A percentile compares a stretch with the other conserved stretches of the same genome.
Evolutionary conservation across 768 basidiomycete species (phyloP).

Genomic region (Russula sp.): DNA sequence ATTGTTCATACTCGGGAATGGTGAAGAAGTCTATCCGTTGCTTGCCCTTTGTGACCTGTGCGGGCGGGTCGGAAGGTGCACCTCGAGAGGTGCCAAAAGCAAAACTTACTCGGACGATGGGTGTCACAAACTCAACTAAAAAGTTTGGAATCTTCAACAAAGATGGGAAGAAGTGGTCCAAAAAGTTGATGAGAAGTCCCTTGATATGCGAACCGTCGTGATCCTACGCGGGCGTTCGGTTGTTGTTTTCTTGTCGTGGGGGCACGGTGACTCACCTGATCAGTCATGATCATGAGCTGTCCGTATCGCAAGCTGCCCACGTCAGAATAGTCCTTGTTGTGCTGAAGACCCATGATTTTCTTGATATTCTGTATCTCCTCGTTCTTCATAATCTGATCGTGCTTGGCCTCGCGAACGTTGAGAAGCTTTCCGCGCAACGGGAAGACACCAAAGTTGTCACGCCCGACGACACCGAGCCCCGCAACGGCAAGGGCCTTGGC

Average conservation of each 20-base stretch:
- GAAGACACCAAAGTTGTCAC: constrained; percentile 97
- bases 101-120: constrained; percentile 80
- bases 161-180: constrained; percentile 96
- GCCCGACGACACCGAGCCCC: constrained; percentile 89
- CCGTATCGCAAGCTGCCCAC: constrained; percentile 78
- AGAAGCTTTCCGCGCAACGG: constrained; percentile 94
- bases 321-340: constrained; percentile 81
- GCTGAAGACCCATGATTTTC: constrained; percentile 95
- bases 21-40: constrained; percentile 89
- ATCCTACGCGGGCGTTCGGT: constrained; percentile 50
- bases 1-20: constrained; percentile 92
- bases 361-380: constrained; percentile 96
- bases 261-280: constrained; percentile 61
- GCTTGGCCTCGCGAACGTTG: constrained; percentile 94
- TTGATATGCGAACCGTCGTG: constrained; percentile 99
- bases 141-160: constrained; percentile 86
- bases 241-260: background rate
- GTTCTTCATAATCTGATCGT: constrained; percentile 97
- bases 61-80: background rate
- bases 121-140: constrained; percentile 96
- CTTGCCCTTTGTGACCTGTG: constrained; percentile 70
- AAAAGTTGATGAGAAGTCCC: constrained; percentile 96
- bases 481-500: constrained; percentile 96
- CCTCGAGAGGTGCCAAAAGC: background rate
- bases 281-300: constrained; percentile 98